Evolutionary conservation across 2,329 filamentous ascomycete genomes (phyloP).

Genomic region (Pestalotiopsis sp.): DNA sequence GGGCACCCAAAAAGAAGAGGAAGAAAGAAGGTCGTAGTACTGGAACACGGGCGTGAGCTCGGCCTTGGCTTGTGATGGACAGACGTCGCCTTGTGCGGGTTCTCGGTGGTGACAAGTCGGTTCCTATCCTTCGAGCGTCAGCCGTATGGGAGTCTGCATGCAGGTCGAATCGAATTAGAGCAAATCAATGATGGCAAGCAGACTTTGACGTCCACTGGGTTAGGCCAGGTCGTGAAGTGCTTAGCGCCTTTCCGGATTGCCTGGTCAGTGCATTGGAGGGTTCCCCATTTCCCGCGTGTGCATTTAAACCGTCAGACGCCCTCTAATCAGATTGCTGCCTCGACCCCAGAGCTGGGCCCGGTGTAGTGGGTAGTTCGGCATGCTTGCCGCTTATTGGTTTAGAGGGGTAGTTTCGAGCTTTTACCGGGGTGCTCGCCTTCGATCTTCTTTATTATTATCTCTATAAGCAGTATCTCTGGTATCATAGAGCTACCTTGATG

Average conservation of each 20-base stretch:
- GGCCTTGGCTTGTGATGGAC: not conserved
- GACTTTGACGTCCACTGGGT: slow-evolving; percentile 15
- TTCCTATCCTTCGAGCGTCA: not conserved
- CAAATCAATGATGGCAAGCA: slow-evolving; percentile 13
- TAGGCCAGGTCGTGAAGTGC: slow-evolving; percentile 10
- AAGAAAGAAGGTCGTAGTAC: not conserved
- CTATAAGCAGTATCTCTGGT: not conserved
- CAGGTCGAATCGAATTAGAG: not conserved
- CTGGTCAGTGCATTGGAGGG: slow-evolving; percentile 3
- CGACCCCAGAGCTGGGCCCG: not conserved
- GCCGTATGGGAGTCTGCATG: not conserved
- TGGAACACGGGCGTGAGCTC: not conserved
- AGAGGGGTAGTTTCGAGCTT: not conserved
- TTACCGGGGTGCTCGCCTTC: not conserved
- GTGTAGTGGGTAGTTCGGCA: not conserved
- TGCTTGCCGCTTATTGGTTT: not conserved
- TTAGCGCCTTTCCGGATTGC: slow-evolving; percentile 9
- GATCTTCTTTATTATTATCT: not conserved
- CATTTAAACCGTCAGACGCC: slow-evolving; percentile 1
- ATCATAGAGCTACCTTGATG: not conserved
- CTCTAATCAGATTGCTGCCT: not conserved
- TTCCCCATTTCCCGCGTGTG: not conserved
- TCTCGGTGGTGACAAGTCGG: not conserved
- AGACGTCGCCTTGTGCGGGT: not conserved
- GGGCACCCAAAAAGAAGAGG: not conserved